Percentiles rank a stretch among this genome's conserved stretches.
Conservation (phyloP, 805 yeast species). For the Saccharomycopsis guyanensis region DNA sequence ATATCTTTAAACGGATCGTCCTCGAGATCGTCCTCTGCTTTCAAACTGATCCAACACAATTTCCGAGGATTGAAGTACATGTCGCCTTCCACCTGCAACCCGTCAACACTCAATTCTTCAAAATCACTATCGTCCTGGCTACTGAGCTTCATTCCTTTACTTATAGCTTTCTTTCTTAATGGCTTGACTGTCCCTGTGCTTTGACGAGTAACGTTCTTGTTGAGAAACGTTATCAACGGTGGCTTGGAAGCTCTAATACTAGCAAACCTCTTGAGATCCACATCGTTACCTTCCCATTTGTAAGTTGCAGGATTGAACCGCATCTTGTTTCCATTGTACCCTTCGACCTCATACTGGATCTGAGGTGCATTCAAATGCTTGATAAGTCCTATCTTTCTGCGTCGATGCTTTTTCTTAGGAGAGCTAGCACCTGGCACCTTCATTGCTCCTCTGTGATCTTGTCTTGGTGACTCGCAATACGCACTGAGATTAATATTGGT, state of each 20-base stretch:
- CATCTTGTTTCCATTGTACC: constrained; percentile 20
- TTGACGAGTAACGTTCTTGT: constrained; percentile 1
- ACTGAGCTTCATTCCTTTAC: constrained; percentile 9
- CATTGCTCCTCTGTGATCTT: background rate
- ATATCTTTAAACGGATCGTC: constrained; percentile 21
- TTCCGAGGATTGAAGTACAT: constrained; percentile 21
- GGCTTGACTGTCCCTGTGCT: constrained; percentile 11
- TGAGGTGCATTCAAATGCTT: constrained; percentile 13
- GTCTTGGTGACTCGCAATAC: constrained; percentile 1
- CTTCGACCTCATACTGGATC: constrained; percentile 11
- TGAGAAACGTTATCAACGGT: constrained; percentile 16
- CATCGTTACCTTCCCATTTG: constrained; percentile 22
- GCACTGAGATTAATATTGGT: constrained; percentile 5
- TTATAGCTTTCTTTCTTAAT: constrained; percentile 1
- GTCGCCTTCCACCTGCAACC: constrained; percentile 21
- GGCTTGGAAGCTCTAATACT: constrained; percentile 14
- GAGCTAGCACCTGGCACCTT: background rate
- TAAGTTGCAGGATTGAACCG: constrained; percentile 16
- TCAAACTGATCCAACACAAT: constrained; percentile 19
- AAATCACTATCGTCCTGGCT: constrained; percentile 17
- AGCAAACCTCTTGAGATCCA: constrained; percentile 15
- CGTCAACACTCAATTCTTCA: constrained; percentile 19
- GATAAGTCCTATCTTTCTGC: constrained; percentile 14
- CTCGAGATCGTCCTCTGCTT: constrained; percentile 8
- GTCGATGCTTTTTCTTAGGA: background rate